These are phyloP conservation scores for Pythium graminicola DNA, from an alignment of 352 stramenopile genomes.

Conservation along the genomic window DNA sequence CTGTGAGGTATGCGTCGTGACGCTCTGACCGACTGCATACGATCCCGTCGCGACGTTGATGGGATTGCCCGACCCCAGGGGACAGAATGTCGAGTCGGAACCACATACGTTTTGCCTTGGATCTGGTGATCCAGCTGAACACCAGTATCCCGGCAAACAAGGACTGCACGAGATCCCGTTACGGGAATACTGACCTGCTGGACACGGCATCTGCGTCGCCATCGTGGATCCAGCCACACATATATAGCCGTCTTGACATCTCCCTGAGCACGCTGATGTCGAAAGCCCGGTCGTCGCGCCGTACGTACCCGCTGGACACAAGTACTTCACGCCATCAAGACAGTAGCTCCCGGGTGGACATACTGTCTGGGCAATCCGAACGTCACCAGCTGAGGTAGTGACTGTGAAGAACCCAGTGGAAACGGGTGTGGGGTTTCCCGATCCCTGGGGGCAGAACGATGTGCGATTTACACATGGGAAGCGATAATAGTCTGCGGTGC, in stretches of 20 bases:
- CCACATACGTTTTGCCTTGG: conserved; percentile 49
- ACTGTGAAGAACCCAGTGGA: conserved; percentile 44
- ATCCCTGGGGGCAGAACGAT: conserved; percentile 46
- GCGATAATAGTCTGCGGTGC: conserved; percentile 32
- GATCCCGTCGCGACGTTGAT: conserved; percentile 29
- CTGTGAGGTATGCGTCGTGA: conserved; percentile 37
- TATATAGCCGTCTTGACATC: conserved; percentile 49
- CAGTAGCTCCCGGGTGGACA: conserved; percentile 63
- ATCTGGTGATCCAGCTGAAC: conserved; percentile 31
- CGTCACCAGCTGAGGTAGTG: conserved; percentile 16
- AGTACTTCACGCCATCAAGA: conserved; percentile 35
- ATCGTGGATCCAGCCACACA: conserved; percentile 42
- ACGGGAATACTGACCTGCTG: conserved; percentile 46
- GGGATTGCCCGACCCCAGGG: conserved; percentile 38
- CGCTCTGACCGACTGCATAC: conserved; percentile 34
- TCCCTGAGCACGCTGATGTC: conserved; percentile 36
- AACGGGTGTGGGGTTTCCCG: conserved; percentile 29
- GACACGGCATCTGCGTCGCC: conserved; percentile 38
- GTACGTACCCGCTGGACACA: conserved; percentile 51
- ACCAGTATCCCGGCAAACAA: conserved; percentile 61
- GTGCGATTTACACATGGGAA: conserved; percentile 31
- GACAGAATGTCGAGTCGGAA: conserved; percentile 36
- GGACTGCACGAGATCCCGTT: conserved; percentile 46
- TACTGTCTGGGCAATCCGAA: conserved; percentile 42
- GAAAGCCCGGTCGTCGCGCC: conserved; percentile 38